A percentile compares a stretch with the other conserved stretches of the same genome.
These are phyloP conservation scores for Clarireedia hainanense DNA, from an alignment of 2,329 filamentous ascomycete genomes.

Conservation along the genomic window DNA sequence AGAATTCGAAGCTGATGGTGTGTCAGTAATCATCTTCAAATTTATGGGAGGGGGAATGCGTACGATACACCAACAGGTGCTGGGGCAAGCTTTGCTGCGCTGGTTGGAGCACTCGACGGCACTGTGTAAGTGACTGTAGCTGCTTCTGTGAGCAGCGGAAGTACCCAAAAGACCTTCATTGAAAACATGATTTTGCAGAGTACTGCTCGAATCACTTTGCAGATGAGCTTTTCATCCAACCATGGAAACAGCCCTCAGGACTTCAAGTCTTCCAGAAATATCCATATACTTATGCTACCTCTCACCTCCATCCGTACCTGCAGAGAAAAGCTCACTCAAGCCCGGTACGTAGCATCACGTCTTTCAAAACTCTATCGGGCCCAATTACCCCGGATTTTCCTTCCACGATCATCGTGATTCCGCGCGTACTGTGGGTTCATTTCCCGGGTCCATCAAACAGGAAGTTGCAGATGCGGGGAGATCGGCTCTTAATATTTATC, in stretches of 20 bases:
- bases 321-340: not conserved
- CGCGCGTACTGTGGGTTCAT: not conserved
- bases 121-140: conserved; percentile 16
- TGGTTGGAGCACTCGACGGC: conserved; percentile 17
- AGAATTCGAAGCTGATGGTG: conserved; percentile 43
- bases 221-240: not conserved
- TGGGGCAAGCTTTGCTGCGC: conserved; percentile 26
- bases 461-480: not conserved
- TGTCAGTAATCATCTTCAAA: not conserved
- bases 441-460: not conserved
- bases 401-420: not conserved
- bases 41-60: conserved; percentile 14
- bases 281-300: not conserved
- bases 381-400: not conserved
- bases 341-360: not conserved
- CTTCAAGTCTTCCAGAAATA: not conserved
- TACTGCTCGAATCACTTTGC: not conserved
- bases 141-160: not conserved
- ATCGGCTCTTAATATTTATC: not conserved
- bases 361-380: not conserved
- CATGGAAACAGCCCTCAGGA: no score
- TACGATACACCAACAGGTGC: conserved; percentile 41
- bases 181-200: not conserved
- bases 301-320: not conserved
- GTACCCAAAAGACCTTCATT: not conserved